Base-by-base conservation (phyloP, 352 stramenopile species). In the Globisporangium radiosum region DNA sequence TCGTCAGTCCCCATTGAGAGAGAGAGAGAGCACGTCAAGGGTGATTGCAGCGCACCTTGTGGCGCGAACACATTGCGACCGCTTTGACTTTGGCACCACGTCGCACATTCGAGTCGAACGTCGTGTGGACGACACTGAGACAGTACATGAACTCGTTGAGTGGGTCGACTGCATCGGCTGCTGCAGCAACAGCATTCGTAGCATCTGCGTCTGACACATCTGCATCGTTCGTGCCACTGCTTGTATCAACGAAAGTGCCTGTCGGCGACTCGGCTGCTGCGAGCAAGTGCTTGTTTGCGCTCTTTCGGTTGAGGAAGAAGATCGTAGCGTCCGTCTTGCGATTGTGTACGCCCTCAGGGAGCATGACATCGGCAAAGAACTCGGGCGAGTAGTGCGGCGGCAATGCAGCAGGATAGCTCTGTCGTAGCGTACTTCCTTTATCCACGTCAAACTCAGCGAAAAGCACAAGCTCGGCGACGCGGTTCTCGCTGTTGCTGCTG, bases 321-420 rank as follows among this genome's bases (percentile, higher is more conserved):
- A 93, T 81, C 42, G 86, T 95, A 17, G 83, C 86, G 71, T 95
- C 86, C 48, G 92, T 67, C 39, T 91, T 59, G 51, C 86, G 86
- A 67, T 95, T 95, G 76, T 95, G 86, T 60, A 92, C 83, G 52
- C 86, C 86, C 54, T 95, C 86, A 19, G 86, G 86, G 36, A 95
- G 64, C 86, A 95, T 95, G 39, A 88, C 82, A 59, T 95, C 86
- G 33, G 86, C 86, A 59, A 95, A 95, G 64, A 94, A 95, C 72
- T 95, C 86, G 66, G 84, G 73, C 56, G 83, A 89, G 69, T 93
- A 93, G 69, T 92, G 76, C 39, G 75, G 55, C 39, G 75, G 55
- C 44, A 91, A 78, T 11, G 71, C 64, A 1, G 33, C 44, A 7
- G 86, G 86, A 51, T 77, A 93, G 61, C 78, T 92, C 55, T 75